A percentile compares a stretch with the other conserved stretches of the same genome.
Conservation (phyloP, 371 early-diverging fungal genomes). For the Mucor circinelloides region DNA sequence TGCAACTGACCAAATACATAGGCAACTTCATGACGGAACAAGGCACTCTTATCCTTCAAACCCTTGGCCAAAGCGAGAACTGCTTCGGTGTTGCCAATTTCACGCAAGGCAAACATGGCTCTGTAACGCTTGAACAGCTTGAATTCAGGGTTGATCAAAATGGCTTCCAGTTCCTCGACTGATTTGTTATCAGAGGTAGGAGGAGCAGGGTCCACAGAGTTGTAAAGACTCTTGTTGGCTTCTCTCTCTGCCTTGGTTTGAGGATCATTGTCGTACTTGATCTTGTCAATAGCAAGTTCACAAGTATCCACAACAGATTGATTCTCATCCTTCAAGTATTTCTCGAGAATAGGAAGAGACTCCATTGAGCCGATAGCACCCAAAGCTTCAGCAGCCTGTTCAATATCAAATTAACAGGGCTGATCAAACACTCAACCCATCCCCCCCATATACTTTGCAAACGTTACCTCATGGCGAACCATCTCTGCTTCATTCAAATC, state of each 20-base stretch:
- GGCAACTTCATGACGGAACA: slow-evolving; percentile 87
- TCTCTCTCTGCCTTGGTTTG: slow-evolving; percentile 45
- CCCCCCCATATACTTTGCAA: too few species aligned
- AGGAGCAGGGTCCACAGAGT: slow-evolving; percentile 94
- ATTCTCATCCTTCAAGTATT: slow-evolving; percentile 67
- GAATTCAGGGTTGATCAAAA: slow-evolving; percentile 70
- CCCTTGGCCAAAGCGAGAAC: slow-evolving; percentile 89
- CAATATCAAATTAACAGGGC: background rate
- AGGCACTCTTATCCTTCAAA: slow-evolving; percentile 69
- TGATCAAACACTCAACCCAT: background rate
- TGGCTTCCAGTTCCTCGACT: slow-evolving; percentile 63
- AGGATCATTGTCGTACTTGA: slow-evolving; percentile 69
- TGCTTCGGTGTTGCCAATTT: slow-evolving; percentile 83
- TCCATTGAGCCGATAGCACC: slow-evolving; percentile 86
- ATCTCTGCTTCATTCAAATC: slow-evolving; percentile 85
- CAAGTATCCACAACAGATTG: slow-evolving; percentile 92
- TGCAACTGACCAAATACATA: slow-evolving; percentile 99
- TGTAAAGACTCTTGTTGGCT: slow-evolving; percentile 56
- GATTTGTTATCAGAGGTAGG: slow-evolving; percentile 60
- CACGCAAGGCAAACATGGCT: slow-evolving; percentile 98
- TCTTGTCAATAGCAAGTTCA: slow-evolving; percentile 87
- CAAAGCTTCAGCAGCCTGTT: slow-evolving; percentile 92
- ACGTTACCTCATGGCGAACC: slow-evolving; percentile 97
- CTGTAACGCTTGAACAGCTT: slow-evolving; percentile 93
- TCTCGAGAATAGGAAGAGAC: slow-evolving; percentile 69